Evolutionary conservation across 208 protist species (phyloP).

Genomic region (Crithidia expoeki): DNA sequence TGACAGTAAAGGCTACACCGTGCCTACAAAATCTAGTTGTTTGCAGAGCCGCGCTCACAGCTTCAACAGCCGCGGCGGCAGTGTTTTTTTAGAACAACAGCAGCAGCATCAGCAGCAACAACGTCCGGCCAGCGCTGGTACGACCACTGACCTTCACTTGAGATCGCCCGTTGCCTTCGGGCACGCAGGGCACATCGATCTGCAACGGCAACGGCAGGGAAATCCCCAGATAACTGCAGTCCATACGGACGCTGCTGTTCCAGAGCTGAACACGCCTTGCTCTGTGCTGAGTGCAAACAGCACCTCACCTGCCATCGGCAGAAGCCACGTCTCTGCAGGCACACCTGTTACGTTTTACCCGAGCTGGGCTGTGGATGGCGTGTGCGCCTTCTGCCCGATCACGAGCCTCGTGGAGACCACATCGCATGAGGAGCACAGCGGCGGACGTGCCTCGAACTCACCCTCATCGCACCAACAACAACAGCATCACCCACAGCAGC

Average conservation of each 20-base stretch:
- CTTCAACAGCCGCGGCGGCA: conserved; percentile 12
- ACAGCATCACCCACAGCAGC: conserved; percentile 13
- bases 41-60: conserved; percentile 12
- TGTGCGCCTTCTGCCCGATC: conserved; percentile 20
- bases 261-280: neutral
- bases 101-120: conserved; percentile 5
- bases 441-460: neutral
- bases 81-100: neutral
- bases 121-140: neutral
- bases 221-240: neutral
- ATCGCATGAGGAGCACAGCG: conserved; percentile 4
- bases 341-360: neutral
- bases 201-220: conserved; percentile 1
- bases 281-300: conserved; percentile 9
- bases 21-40: neutral
- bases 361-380: neutral
- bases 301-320: conserved; percentile 8
- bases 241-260: neutral
- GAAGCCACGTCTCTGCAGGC: neutral
- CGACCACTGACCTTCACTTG: neutral
- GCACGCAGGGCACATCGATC: neutral
- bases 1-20: neutral
- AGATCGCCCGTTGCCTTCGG: neutral
- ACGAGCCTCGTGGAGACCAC: conserved; percentile 12
- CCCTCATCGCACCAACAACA: neutral